phyloP scores from a whole-genome alignment of 1,139 yeast genomes.

The Geotrichum histeridarum region DNA sequence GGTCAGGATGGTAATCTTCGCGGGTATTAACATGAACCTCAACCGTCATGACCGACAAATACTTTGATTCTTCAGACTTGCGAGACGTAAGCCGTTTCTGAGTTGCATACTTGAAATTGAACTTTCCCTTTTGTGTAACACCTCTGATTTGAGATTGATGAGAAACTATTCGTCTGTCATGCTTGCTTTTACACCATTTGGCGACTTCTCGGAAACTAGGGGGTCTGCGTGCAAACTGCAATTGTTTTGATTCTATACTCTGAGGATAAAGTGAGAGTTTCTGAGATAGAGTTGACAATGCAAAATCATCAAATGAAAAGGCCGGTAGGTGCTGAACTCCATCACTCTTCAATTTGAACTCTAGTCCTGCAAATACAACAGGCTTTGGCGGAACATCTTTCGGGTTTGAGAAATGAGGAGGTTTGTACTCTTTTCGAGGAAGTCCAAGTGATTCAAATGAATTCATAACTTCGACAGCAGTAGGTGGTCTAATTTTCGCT shows the following conservation, averaged over 20 bases:
- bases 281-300: constrained; percentile 10
- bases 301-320: constrained; percentile 23
- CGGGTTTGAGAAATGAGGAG: constrained; percentile 57
- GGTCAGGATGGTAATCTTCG: constrained; percentile 56
- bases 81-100: constrained; percentile 19
- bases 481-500: constrained; percentile 23
- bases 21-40: constrained; percentile 65
- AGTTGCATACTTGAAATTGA: constrained; percentile 23
- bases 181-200: constrained; percentile 27
- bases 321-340: constrained; percentile 26
- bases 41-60: constrained; percentile 51
- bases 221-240: constrained; percentile 28
- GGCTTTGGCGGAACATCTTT: constrained; percentile 53
- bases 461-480: constrained; percentile 33
- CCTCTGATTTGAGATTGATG: constrained; percentile 23
- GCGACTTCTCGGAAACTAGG: constrained; percentile 42
- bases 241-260: not conserved
- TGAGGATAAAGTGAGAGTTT: constrained; percentile 1
- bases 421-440: constrained; percentile 51
- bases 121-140: constrained; percentile 21
- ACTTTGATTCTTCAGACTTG: constrained; percentile 37
- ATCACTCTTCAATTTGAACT: constrained; percentile 42
- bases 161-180: not conserved
- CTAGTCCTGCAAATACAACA: constrained; percentile 61
- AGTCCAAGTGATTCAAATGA: constrained; percentile 45